These are phyloP conservation scores for Cytospora mali DNA, from an alignment of 2,329 filamentous ascomycete genomes.

Conservation along the genomic window DNA sequence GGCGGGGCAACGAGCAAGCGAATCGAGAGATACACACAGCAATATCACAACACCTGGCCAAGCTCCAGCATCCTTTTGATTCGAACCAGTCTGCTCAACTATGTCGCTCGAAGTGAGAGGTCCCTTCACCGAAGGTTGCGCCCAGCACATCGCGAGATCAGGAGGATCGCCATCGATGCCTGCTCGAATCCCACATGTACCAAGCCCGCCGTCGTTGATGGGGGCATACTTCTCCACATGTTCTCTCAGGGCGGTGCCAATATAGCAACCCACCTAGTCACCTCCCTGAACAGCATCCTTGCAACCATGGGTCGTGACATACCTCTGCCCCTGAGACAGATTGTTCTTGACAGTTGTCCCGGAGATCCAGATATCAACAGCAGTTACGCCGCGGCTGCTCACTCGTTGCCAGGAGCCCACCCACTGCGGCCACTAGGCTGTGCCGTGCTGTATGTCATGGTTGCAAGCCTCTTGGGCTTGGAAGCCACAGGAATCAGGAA, in stretches of 20 bases:
- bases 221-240: slow-evolving; percentile 17
- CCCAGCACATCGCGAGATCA: slow-evolving; percentile 20
- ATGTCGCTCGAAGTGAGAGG: slow-evolving; percentile 1
- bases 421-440: slow-evolving; percentile 16
- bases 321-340: slow-evolving; percentile 19
- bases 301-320: not conserved
- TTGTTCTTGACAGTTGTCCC: slow-evolving; percentile 25
- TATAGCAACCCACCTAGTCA: slow-evolving; percentile 22
- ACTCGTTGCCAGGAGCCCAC: slow-evolving; percentile 7
- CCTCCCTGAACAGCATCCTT: slow-evolving; percentile 19
- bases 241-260: slow-evolving; percentile 23
- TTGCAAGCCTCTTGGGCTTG: slow-evolving; percentile 8
- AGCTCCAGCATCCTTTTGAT: slow-evolving; percentile 22
- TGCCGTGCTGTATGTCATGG: slow-evolving; percentile 12
- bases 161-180: slow-evolving; percentile 2
- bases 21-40: slow-evolving; percentile 22
- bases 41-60: slow-evolving; percentile 20
- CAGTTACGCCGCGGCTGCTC: slow-evolving; percentile 15
- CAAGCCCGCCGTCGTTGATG: not conserved
- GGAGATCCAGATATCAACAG: slow-evolving; percentile 15
- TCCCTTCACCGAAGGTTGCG: slow-evolving; percentile 15
- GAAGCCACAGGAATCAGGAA: slow-evolving; percentile 16
- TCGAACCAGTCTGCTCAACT: slow-evolving; percentile 19
- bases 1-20: slow-evolving; percentile 24
- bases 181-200: not conserved